phyloP scores from a whole-genome alignment of 2,329 filamentous ascomycete species.

The Chaetomium olivaceum region DNA sequence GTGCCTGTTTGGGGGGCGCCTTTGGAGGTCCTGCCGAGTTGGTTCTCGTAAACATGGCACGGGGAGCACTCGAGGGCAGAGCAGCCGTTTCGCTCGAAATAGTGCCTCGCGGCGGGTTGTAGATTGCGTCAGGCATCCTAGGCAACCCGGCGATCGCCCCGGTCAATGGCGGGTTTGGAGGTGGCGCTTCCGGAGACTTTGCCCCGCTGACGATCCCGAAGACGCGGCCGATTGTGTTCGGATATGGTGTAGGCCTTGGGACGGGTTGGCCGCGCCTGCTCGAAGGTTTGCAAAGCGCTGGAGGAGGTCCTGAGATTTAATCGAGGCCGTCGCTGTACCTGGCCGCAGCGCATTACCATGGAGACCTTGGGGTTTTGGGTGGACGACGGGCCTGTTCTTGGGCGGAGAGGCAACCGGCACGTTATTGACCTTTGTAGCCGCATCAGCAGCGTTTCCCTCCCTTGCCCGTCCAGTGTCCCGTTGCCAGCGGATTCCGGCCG shows the following conservation, averaged over 20 bases:
- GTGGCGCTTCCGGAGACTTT: conserved; percentile 50
- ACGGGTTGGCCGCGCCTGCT: conserved; percentile 37
- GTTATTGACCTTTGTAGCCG: conserved; percentile 25
- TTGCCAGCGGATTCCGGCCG: conserved; percentile 1
- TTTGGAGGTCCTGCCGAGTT: conserved; percentile 51
- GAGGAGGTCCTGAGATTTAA: conserved; percentile 51
- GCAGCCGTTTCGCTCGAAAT: conserved; percentile 65
- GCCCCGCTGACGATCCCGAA: conserved; percentile 34
- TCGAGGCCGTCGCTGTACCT: conserved; percentile 35
- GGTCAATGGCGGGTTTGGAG: conserved; percentile 50
- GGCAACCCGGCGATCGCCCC: conserved; percentile 61
- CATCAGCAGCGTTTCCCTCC: background rate
- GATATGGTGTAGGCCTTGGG: conserved; percentile 55
- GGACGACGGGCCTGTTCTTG: conserved; percentile 50
- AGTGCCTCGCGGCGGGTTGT: conserved; percentile 74
- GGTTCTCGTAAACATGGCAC: conserved; percentile 63
- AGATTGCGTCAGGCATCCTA: conserved; percentile 72
- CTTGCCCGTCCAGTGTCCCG: background rate
- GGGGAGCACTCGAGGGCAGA: conserved; percentile 64
- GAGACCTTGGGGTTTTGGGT: conserved; percentile 68
- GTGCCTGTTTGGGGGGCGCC: conserved; percentile 31
- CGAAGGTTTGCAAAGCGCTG: conserved; percentile 60
- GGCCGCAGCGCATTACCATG: conserved; percentile 60
- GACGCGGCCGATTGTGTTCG: conserved; percentile 50
- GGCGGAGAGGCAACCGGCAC: conserved; percentile 31